Evolutionary conservation across 2,329 filamentous ascomycete genomes (phyloP).

Genomic region (Arthroderma sp.): DNA sequence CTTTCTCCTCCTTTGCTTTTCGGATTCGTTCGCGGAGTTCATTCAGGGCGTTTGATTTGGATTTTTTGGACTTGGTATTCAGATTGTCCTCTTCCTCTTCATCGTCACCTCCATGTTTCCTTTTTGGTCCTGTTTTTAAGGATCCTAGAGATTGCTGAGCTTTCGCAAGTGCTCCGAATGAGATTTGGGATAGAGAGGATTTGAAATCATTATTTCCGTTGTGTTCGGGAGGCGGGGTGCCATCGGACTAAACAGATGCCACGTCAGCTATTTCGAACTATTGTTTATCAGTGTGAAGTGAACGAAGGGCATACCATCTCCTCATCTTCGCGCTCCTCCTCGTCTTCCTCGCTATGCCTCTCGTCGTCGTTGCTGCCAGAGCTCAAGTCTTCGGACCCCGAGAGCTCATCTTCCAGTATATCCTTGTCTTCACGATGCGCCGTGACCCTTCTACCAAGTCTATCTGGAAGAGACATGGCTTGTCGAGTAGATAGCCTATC

Average conservation of each 20-base stretch:
- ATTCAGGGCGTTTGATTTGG: constrained; percentile 20
- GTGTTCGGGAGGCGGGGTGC: neutral
- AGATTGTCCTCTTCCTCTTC: constrained; percentile 6
- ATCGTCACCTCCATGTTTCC: neutral
- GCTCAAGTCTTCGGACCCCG: neutral
- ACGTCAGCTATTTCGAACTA: neutral
- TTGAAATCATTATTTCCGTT: constrained; percentile 25
- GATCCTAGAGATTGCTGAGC: constrained; percentile 58
- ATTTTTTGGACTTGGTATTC: neutral
- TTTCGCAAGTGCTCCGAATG: constrained; percentile 81
- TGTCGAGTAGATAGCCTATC: neutral
- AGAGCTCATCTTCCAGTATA: constrained; percentile 8
- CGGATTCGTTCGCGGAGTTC: constrained; percentile 31
- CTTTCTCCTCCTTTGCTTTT: constrained; percentile 34
- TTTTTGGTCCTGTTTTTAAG: constrained; percentile 15
- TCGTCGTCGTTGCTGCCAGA: constrained; percentile 22
- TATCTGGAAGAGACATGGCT: constrained; percentile 28
- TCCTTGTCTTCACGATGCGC: constrained; percentile 30
- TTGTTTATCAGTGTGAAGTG: no score
- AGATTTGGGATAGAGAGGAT: constrained; percentile 48
- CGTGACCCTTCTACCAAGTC: constrained; percentile 33
- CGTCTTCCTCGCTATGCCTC: constrained; percentile 27
- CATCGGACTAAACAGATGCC: constrained; percentile 7
- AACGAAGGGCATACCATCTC: constrained; percentile 13
- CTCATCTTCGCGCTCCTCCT: constrained; percentile 26